These are phyloP conservation scores for Brettanomyces anomalus DNA, from an alignment of 805 yeast genomes.

Conservation along the genomic window DNA sequence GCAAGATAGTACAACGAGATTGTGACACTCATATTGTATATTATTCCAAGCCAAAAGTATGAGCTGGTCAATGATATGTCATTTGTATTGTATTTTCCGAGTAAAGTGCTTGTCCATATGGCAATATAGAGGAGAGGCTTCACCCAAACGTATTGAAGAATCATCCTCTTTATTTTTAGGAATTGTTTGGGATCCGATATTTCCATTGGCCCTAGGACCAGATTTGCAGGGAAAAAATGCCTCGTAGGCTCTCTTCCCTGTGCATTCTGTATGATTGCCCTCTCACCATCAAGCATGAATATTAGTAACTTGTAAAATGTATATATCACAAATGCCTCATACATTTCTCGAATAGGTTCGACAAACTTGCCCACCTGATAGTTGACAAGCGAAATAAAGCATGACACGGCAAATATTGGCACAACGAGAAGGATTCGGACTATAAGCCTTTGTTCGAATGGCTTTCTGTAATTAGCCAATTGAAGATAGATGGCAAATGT, in stretches of 20 bases:
- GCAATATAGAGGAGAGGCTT: conserved; percentile 72
- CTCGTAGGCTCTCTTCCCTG: conserved; percentile 60
- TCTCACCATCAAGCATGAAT: conserved; percentile 84
- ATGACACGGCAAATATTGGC: conserved; percentile 70
- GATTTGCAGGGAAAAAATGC: conserved; percentile 52
- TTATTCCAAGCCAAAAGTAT: conserved; percentile 54
- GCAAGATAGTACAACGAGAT: conserved; percentile 79
- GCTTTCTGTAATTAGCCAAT: conserved; percentile 71
- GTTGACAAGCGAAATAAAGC: conserved; percentile 48
- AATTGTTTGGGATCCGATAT: conserved; percentile 81
- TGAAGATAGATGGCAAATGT: conserved; percentile 41
- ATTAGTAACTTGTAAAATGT: conserved; percentile 83
- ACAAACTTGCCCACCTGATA: conserved; percentile 37
- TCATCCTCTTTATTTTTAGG: conserved; percentile 69
- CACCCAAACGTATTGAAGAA: conserved; percentile 91
- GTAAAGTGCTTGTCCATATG: conserved; percentile 36
- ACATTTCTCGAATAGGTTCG: conserved; percentile 79
- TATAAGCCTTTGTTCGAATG: conserved; percentile 77
- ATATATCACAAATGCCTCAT: conserved; percentile 93
- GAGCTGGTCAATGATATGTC: conserved; percentile 39
- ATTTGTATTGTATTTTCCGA: conserved; percentile 43
- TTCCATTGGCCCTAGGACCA: conserved; percentile 52
- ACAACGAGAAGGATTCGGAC: conserved; percentile 75
- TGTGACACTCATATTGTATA: conserved; percentile 76
- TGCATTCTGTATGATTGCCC: conserved; percentile 56